Evolutionary conservation across 352 stramenopile species (phyloP).

Genomic region (Globisporangium heterothallicum): DNA sequence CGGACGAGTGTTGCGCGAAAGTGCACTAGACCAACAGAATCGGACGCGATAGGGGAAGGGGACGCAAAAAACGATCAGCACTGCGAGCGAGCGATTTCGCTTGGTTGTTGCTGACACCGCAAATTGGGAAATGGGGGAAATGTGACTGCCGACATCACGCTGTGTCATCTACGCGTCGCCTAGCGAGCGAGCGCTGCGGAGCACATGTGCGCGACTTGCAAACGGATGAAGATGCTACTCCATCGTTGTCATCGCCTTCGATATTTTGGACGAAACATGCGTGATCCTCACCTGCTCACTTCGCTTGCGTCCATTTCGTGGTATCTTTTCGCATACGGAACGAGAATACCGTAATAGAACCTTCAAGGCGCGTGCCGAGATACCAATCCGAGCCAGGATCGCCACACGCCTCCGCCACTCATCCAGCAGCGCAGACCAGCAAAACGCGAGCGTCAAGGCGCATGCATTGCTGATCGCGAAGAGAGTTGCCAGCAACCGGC

Average conservation of each 20-base stretch:
- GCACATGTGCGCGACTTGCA: neutral
- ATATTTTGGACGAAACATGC: neutral
- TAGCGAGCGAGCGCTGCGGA: neutral
- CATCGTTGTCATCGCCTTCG: neutral
- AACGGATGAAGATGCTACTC: neutral
- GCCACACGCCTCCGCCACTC: slow-evolving; percentile 3
- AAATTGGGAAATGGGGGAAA: slow-evolving; percentile 7
- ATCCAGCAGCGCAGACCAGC: slow-evolving; percentile 3
- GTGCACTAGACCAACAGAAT: neutral
- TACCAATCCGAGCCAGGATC: slow-evolving; percentile 4
- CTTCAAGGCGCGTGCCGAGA: slow-evolving; percentile 4
- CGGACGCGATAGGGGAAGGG: neutral
- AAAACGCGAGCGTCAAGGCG: neutral
- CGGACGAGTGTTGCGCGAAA: neutral
- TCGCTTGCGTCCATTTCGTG: neutral
- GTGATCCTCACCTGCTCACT: no score
- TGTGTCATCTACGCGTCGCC: no score
- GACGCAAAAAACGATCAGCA: neutral
- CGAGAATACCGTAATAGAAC: neutral
- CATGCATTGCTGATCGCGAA: neutral
- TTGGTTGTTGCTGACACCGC: neutral
- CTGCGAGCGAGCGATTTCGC: neutral
- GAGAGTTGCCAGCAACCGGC: neutral
- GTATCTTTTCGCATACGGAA: neutral
- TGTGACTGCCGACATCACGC: no score